Evolutionary conservation across 2,329 filamentous ascomycete genomes (phyloP), one percentile per base, ranked within the genome.

Genomic region (Coleophoma eucalyptorum): DNA sequence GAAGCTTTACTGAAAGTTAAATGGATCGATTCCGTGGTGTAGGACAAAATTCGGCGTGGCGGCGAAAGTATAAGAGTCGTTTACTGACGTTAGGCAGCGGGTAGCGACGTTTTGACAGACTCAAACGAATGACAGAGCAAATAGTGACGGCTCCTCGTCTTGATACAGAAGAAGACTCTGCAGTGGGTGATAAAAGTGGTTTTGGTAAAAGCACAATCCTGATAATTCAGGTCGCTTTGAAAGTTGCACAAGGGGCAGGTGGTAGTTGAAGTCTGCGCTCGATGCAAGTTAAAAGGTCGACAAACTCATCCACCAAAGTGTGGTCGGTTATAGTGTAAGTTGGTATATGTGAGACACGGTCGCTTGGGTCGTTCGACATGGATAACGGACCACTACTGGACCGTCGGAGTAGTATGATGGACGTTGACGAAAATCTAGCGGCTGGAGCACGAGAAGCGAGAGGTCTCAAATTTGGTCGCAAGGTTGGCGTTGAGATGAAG

Each of bases 91-190:
- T 38, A 45, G 37, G n/a, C 40, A 15, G 42, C 44, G 41, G 47
- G 38, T 41, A 43, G 33, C 20, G 49, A 50, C 41, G 51, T 45
- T 47, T 49, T 43, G 43, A 34, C 46, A 33, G 46, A 43, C 44
- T 55, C 53, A 61, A 61, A 58, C 51, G 59, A 60, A 46, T 55
- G 53, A 56, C 53, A 49, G 53, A 55, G 55, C 57, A 60, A 61
- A 58, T 52, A 55, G 57, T 57, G 41, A 50, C 54, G 49, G 18
- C 37, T 47, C 26, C 44, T 54, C 50, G 48, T 33, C 49, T 42
- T 45, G 52, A 46, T 51, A 51, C 49, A 43, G 33, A 46, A 43
- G 16, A 50, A 21, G 42, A 51, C 34, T 37, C 41, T 41, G 44
- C 46, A 51, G 43, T 38, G 26, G 48, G 49, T 49, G 48, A 53